These are phyloP conservation scores for Seiridium unicorne DNA, from an alignment of 2,329 filamentous ascomycete genomes.

Conservation along the genomic window DNA sequence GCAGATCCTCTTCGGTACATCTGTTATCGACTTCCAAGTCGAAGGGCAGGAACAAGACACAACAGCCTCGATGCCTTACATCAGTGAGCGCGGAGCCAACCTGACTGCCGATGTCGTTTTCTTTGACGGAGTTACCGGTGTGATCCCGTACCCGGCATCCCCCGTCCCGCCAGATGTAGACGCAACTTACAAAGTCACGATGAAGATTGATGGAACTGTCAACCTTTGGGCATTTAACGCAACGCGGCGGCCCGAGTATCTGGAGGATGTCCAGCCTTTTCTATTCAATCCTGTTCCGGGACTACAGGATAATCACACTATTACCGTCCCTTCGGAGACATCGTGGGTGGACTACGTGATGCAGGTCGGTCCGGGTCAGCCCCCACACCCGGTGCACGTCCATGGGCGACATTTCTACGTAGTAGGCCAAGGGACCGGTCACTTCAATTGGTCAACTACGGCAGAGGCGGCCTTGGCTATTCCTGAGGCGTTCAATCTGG, in stretches of 20 bases:
- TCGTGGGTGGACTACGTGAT: conserved; percentile 59
- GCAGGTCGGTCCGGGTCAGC: conserved; percentile 21
- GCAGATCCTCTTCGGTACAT: conserved; percentile 55
- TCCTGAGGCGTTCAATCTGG: conserved; percentile 55
- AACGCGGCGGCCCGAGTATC: conserved; percentile 35
- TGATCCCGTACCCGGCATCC: conserved; percentile 47
- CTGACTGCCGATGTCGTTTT: conserved; percentile 37
- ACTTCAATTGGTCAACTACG: conserved; percentile 51
- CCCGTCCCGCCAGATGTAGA: conserved; percentile 40
- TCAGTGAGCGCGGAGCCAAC: conserved; percentile 47
- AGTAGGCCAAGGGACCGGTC: conserved; percentile 49
- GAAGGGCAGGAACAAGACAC: conserved; percentile 22
- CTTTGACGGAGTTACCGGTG: conserved; percentile 37
- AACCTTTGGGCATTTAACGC: conserved; percentile 55
- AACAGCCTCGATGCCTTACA: conserved; percentile 37
- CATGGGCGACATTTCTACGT: conserved; percentile 60
- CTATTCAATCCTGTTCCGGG: conserved; percentile 42
- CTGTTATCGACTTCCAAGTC: conserved; percentile 39
- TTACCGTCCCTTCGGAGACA: conserved; percentile 34
- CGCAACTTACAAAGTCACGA: conserved; percentile 37
- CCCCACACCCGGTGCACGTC: conserved; percentile 62
- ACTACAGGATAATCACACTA: conserved; percentile 42
- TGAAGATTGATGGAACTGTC: conserved; percentile 38
- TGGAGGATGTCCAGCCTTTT: conserved; percentile 38
- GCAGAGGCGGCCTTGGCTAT: conserved; percentile 46